These are phyloP conservation scores for Leccinum uliginosum DNA, from an alignment of 768 basidiomycete species.

Conservation along the genomic window DNA sequence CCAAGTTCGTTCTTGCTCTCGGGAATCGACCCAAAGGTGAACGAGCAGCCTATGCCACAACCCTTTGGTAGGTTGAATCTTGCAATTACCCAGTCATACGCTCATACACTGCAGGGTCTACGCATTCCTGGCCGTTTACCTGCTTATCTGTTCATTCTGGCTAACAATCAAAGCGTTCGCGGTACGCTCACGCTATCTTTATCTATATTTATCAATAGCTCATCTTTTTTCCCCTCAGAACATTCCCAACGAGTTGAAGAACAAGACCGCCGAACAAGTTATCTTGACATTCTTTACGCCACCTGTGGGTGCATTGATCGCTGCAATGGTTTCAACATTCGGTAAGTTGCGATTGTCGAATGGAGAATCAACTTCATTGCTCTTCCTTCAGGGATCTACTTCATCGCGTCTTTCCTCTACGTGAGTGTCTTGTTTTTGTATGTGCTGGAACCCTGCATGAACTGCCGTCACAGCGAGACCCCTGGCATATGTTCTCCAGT, in stretches of 20 bases:
- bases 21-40: constrained; percentile 91
- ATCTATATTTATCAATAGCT: neutral
- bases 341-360: constrained; percentile 40
- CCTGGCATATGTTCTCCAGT: constrained; percentile 97
- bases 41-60: constrained; percentile 61
- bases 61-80: constrained; percentile 54
- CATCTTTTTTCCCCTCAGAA: constrained; percentile 32
- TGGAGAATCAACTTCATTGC: constrained; percentile 7
- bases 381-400: constrained; percentile 59
- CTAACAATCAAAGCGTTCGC: constrained; percentile 76
- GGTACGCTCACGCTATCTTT: constrained; percentile 35
- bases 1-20: constrained; percentile 63
- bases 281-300: constrained; percentile 64
- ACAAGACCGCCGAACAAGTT: constrained; percentile 46
- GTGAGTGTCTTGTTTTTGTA: constrained; percentile 41
- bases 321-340: constrained; percentile 85
- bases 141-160: constrained; percentile 83
- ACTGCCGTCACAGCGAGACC: constrained; percentile 65
- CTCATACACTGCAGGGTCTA: constrained; percentile 58
- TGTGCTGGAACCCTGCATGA: neutral
- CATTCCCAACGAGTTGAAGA: constrained; percentile 48
- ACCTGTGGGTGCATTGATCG: constrained; percentile 76
- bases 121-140: constrained; percentile 76
- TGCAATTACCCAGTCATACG: neutral
- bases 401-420: constrained; percentile 79